phyloP scores from a whole-genome alignment of 306 rosid species.

The Vicia villosa region DNA sequence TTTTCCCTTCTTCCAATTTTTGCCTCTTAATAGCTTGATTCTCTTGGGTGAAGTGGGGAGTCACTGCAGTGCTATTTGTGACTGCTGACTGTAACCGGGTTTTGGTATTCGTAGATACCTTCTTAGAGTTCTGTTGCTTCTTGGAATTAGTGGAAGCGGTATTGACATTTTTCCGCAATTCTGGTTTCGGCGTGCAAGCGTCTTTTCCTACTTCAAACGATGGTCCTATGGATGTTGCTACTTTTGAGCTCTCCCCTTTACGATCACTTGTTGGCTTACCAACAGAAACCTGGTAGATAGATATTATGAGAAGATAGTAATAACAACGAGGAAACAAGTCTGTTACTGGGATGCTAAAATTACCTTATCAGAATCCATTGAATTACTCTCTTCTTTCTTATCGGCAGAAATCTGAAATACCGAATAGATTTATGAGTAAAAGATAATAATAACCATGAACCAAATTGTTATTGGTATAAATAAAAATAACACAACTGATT shows the following conservation, averaged over 20 bases:
- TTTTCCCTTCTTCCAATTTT: conserved; percentile 83
- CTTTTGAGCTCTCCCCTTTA: conserved; percentile 37
- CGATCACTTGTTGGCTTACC: conserved; percentile 35
- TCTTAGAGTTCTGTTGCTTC: conserved; percentile 60
- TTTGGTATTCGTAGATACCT: conserved; percentile 54
- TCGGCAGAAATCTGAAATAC: too few species aligned
- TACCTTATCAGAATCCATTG: conserved; percentile 20
- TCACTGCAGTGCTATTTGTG: conserved; percentile 49
- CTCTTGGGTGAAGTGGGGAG: conserved; percentile 63
- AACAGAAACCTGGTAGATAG: conserved; percentile 44
- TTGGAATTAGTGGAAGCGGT: conserved; percentile 49
- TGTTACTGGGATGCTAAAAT: not conserved
- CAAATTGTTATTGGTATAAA: not conserved
- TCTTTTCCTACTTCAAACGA: conserved; percentile 55
- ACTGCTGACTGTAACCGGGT: conserved; percentile 52
- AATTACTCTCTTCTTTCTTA: conserved; percentile 37
- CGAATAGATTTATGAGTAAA: conserved; percentile 20
- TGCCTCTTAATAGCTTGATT: conserved; percentile 94
- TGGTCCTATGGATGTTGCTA: conserved; percentile 37
- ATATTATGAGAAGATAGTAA: not conserved
- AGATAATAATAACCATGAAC: conserved; percentile 9
- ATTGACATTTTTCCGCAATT: conserved; percentile 46
- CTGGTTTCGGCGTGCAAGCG: conserved; percentile 71
- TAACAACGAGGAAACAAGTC: conserved; percentile 19
- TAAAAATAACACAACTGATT: conserved; percentile 20